phyloP scores from a whole-genome alignment of 2,329 filamentous ascomycete genomes.

The Cladosporium sp. region DNA sequence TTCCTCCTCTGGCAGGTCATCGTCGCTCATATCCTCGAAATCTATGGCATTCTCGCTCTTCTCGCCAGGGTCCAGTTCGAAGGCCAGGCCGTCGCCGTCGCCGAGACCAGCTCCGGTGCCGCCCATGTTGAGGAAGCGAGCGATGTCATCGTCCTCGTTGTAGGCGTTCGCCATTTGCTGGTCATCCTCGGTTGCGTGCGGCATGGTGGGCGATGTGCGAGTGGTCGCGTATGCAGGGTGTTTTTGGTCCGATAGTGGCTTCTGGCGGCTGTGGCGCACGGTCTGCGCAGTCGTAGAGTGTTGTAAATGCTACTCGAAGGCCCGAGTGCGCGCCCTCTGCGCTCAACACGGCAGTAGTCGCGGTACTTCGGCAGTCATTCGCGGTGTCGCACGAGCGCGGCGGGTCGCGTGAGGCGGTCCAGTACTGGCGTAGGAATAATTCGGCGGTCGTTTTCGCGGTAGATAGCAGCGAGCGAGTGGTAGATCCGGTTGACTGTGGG shows the following conservation, averaged over 20 bases:
- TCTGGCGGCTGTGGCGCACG: background rate
- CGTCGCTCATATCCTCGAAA: conserved; percentile 84
- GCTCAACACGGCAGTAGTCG: background rate
- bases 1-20: conserved; percentile 81
- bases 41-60: conserved; percentile 93
- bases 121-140: conserved; percentile 21
- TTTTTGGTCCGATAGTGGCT: background rate
- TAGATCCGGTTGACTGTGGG: no score
- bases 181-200: conserved; percentile 32
- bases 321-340: background rate
- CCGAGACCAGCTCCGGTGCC: conserved; percentile 20
- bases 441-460: background rate
- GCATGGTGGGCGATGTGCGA: conserved; percentile 26
- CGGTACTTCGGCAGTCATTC: background rate
- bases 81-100: conserved; percentile 22
- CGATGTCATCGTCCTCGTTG: conserved; percentile 28
- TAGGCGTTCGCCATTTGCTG: conserved; percentile 13
- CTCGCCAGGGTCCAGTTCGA: conserved; percentile 50
- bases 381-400: conserved; percentile 1
- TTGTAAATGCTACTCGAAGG: no score
- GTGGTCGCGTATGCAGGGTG: background rate
- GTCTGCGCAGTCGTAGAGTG: no score
- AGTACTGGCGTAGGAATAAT: background rate
- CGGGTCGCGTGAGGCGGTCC: no score
- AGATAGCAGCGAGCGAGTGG: no score